A percentile compares a stretch with the other conserved stretches of the same genome.
These are phyloP conservation scores for Aspergillus sp. DNA, from an alignment of 2,329 filamentous ascomycete genomes.

Conservation along the genomic window DNA sequence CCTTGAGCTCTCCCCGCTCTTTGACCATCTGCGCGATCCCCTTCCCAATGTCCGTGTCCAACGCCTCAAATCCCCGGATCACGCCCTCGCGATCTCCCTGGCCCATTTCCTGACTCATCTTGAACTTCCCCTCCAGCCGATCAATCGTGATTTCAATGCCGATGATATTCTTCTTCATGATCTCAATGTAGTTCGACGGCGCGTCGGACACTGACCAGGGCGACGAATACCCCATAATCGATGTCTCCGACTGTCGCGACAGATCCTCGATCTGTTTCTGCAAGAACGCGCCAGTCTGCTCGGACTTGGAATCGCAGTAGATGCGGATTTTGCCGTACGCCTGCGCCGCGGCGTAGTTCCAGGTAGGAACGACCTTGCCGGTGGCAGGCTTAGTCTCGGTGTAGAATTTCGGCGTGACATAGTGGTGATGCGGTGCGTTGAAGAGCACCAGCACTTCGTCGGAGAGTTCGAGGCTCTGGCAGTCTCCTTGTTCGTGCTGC, in stretches of 20 bases:
- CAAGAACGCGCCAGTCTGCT: slow-evolving; percentile 50
- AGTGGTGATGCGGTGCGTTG: slow-evolving; percentile 57
- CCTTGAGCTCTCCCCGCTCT: slow-evolving; percentile 2
- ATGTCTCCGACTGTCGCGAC: slow-evolving; percentile 49
- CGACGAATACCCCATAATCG: slow-evolving; percentile 57
- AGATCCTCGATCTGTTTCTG: slow-evolving; percentile 43
- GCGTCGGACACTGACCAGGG: slow-evolving; percentile 61
- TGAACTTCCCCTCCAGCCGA: slow-evolving; percentile 53
- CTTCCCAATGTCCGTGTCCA: neutral
- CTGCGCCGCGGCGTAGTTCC: slow-evolving; percentile 67
- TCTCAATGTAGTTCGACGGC: slow-evolving; percentile 55
- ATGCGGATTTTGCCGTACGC: slow-evolving; percentile 59
- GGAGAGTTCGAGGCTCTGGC: slow-evolving; percentile 28
- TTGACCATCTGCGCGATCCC: slow-evolving; percentile 13
- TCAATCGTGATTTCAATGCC: slow-evolving; percentile 60
- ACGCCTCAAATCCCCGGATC: neutral
- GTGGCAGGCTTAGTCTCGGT: slow-evolving; percentile 61
- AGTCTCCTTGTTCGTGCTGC: slow-evolving; percentile 1
- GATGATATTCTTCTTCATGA: slow-evolving; percentile 59
- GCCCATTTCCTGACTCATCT: slow-evolving; percentile 4
- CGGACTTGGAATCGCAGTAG: slow-evolving; percentile 47
- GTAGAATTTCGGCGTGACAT: slow-evolving; percentile 69
- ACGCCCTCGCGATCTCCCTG: slow-evolving; percentile 2
- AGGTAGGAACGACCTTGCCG: slow-evolving; percentile 67
- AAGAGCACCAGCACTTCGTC: slow-evolving; percentile 62